Conservation (phyloP, 1,139 yeast species). For the Nakaseomyces glabratus region DNA sequence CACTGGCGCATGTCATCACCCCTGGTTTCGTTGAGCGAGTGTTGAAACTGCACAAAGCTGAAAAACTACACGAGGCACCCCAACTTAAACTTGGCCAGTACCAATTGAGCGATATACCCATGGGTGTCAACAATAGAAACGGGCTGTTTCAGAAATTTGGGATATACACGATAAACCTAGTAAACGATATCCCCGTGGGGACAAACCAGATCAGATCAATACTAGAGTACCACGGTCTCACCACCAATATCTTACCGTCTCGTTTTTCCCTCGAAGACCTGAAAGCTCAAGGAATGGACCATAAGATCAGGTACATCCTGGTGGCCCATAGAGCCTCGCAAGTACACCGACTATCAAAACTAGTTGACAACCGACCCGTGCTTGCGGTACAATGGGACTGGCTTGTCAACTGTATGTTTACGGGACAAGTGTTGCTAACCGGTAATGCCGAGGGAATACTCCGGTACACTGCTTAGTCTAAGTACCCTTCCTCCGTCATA, state of each 20-base stretch:
- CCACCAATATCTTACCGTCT: constrained; percentile 32
- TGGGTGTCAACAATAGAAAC: neutral
- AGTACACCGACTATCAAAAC: constrained; percentile 35
- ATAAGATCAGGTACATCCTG: constrained; percentile 22
- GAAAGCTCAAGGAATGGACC: constrained; percentile 18
- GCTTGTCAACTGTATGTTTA: constrained; percentile 54
- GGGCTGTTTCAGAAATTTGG: constrained; percentile 30
- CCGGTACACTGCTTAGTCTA: too few species aligned
- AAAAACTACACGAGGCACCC: too few species aligned
- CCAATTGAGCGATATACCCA: constrained; percentile 1
- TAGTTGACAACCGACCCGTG: constrained; percentile 25
- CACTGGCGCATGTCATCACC: neutral
- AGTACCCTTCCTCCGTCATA: too few species aligned
- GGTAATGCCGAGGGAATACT: constrained; percentile 4
- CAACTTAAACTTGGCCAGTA: too few species aligned
- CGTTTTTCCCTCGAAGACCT: constrained; percentile 20
- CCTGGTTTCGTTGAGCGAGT: neutral
- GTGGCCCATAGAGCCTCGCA: constrained; percentile 34
- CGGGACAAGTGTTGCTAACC: constrained; percentile 30
- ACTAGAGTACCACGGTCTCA: constrained; percentile 55
- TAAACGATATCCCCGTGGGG: constrained; percentile 61
- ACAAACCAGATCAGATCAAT: constrained; percentile 50
- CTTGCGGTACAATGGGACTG: constrained; percentile 57
- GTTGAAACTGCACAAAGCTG: too few species aligned
- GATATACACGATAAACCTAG: constrained; percentile 48